Conservation (phyloP, 2,329 filamentous ascomycete species). For the Botrytis hyacinthi region DNA sequence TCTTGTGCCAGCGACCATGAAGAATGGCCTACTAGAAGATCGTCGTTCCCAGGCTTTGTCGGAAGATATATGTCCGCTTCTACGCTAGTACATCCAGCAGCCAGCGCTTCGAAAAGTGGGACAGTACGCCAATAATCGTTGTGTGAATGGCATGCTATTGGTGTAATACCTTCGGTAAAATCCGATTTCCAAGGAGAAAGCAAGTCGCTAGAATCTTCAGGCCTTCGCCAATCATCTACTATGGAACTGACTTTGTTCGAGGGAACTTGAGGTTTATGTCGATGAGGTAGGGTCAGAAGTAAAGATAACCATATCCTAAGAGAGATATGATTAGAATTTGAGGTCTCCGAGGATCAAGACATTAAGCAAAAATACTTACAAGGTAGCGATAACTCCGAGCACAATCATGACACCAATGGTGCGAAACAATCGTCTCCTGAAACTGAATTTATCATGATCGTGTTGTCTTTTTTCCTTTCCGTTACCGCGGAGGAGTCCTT, state of each 20-base stretch:
- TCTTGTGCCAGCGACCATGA: conserved; percentile 49
- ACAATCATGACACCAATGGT: neutral
- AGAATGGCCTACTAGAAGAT: conserved; percentile 58
- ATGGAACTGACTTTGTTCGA: neutral
- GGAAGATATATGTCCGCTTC: conserved; percentile 62
- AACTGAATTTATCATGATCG: neutral
- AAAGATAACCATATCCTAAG: neutral
- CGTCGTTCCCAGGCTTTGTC: conserved; percentile 43
- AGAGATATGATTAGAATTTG: neutral
- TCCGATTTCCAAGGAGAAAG: neutral
- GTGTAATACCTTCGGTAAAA: neutral
- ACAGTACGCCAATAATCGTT: conserved; percentile 57
- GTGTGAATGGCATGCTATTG: conserved; percentile 40
- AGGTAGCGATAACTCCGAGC: neutral
- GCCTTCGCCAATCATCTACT: neutral
- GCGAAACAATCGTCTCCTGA: neutral
- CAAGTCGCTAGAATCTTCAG: neutral
- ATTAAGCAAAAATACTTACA: neutral
- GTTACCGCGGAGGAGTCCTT: neutral
- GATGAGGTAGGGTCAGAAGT: too few species aligned
- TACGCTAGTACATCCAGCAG: conserved; percentile 54
- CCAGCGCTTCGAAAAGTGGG: conserved; percentile 50
- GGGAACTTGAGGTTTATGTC: neutral
- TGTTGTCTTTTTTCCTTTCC: neutral
- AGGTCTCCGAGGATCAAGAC: neutral